Evolutionary conservation across 805 yeast genomes (phyloP), one percentile per base, ranked within the genome.

Genomic region (Blastobotrys parvus): DNA sequence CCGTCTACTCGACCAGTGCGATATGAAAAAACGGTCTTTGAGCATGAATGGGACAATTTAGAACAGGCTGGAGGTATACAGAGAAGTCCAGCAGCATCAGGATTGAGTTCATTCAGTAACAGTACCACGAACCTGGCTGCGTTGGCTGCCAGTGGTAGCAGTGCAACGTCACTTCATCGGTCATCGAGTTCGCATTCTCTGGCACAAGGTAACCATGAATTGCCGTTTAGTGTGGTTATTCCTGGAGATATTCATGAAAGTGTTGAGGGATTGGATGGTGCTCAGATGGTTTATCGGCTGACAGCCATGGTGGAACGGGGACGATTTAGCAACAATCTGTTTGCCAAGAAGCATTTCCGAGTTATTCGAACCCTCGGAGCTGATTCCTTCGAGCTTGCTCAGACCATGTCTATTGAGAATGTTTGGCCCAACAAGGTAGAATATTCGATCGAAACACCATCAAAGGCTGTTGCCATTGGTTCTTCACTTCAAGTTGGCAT

Each of bases 391-490:
- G 97, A 92, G 55, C 68, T 88, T 19, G 74, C 94, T 0, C 97
- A 90, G 61, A 86, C 97, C 0, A 84, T 89, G 53, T 85, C 94
- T 0, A 94, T 90, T 25, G 95, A 88, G 57, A 90, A 90, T 59
- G 80, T 89, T 1, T 90, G 97, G 97, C 97, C 97, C 2, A 69
- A 78, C 37, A 92, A 92, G 59, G 86, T 90, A 25, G 97, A 90
- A 56, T 90, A 90, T 60, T 75, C 87, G 2, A 77, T 92, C 46
- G 82, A 85, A 42, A 79, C 85, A 4, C 97, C 97, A 0, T 71
- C 86, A 20, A 81, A 85, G 55, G 95, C 97, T 0, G 74, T 87
- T 19, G 94, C 97, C 0, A 80, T 92, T 35, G 98, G 98, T 1
- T 79, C 95, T 0, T 65, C 76, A 0, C 69, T 82, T 4, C 83